Evolutionary conservation across 306 rosid genomes (phyloP), one percentile per base, ranked within the genome.

Genomic region (Casuarina glauca): DNA sequence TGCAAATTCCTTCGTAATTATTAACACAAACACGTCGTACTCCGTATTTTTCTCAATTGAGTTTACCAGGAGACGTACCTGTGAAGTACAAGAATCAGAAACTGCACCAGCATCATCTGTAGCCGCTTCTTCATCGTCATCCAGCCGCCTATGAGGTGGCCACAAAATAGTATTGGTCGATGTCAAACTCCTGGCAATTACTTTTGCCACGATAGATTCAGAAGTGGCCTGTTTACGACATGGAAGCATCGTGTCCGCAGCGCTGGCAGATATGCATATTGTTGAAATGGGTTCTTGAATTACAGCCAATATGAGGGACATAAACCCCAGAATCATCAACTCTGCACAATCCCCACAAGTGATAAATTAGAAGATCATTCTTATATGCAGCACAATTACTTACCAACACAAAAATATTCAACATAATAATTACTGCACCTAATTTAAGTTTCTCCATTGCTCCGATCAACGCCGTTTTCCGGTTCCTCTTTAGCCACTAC

Each of bases 301-400:
- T 50, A 75, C 70, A 1, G 81, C 69, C 63, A 85, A 51, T 32
- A 84, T 57, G 38, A 85, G 82, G 49, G 88, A 84, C 41, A 84
- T 80, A 71, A 84, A 81, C 51, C 88, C 88, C 74, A 84, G 54
- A 41, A 81, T 85, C 78, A 81, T 84, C 83, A 84, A 71, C 48
- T 81, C 85, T 84, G 80, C 67, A 49, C 38, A 67, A 42, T 43
- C 2, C 49, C 58, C 51, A 48, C 9, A 73, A 50, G 15, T 26
- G 32, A 53, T 35, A 26, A 41, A 68, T 17, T 9, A 43, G 4
- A 67, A 64, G 3, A 11, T 58, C 36, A 76, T 45, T 26, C 17
- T 3, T 4, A n/a, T 26, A 26, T 26, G 32, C 32, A 26, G 15
- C 48, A 17, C 50, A 35, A 7, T 35, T 4, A 10, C 10, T 9